Evolutionary conservation across 208 protist genomes (phyloP).

Genomic region (Trichomonas vaginalis): DNA sequence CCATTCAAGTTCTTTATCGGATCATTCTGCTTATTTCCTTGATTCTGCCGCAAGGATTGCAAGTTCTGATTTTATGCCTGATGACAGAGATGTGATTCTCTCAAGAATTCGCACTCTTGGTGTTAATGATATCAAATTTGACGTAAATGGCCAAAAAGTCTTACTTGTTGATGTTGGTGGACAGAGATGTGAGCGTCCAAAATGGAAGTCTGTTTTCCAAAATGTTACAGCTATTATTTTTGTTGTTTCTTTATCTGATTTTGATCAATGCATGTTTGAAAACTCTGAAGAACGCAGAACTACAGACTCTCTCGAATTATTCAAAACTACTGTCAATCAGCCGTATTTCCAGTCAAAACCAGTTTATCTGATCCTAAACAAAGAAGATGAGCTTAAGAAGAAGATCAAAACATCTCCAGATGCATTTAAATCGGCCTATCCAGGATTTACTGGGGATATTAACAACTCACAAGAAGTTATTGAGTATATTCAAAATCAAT

Average conservation of each 20-base stretch:
- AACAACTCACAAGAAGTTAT: neutral
- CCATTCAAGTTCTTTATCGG: neutral
- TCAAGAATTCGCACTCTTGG: neutral
- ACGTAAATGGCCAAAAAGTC: neutral
- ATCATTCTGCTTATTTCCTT: conserved; percentile 18
- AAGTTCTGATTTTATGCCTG: conserved; percentile 10
- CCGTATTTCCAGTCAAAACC: neutral
- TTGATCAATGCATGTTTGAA: conserved; percentile 14
- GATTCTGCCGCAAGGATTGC: conserved; percentile 12
- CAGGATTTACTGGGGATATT: neutral
- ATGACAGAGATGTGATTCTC: conserved; percentile 14
- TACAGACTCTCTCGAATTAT: neutral
- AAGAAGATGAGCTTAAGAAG: neutral
- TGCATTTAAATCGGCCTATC: neutral
- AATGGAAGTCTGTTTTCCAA: conserved; percentile 32
- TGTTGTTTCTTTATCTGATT: conserved; percentile 24
- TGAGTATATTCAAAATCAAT: neutral
- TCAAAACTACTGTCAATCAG: neutral
- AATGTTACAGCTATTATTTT: conserved; percentile 25
- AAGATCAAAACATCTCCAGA: neutral
- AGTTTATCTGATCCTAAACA: conserved; percentile 7
- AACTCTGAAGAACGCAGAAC: neutral
- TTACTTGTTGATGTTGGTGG: conserved; percentile 35
- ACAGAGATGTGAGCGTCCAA: conserved; percentile 27
- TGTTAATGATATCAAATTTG: conserved; percentile 8